Evolutionary conservation across 1,284 basidiomycete genomes (phyloP).

Genomic region (Trametes sp.): DNA sequence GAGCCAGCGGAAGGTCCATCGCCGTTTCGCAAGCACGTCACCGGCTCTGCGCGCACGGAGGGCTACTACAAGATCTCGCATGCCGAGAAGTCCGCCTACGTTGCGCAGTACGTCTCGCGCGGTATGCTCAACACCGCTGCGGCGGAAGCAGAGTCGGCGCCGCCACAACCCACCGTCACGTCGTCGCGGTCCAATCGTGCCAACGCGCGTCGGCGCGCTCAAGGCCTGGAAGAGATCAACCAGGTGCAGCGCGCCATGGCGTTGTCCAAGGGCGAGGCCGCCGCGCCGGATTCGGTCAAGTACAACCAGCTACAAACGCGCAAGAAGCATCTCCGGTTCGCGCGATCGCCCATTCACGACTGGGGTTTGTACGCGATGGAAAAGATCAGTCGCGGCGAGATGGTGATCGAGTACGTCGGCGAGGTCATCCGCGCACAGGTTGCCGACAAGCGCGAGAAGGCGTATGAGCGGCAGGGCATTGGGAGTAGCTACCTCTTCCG

Average conservation of each 20-base stretch:
- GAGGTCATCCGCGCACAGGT: slow-evolving; percentile 96
- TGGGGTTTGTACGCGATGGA: slow-evolving; percentile 98
- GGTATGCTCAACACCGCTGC: slow-evolving; percentile 48
- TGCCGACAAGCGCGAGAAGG: slow-evolving; percentile 96
- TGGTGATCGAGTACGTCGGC: slow-evolving; percentile 99
- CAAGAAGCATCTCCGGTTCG: slow-evolving; percentile 98
- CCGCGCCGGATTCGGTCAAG: slow-evolving; percentile 81
- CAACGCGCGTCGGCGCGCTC: slow-evolving; percentile 90
- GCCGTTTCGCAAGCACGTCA: slow-evolving; percentile 72
- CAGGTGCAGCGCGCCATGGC: slow-evolving; percentile 79
- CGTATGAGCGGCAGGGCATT: slow-evolving; percentile 95
- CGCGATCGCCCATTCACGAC: slow-evolving; percentile 96
- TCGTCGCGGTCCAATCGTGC: slow-evolving; percentile 93
- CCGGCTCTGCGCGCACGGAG: slow-evolving; percentile 90
- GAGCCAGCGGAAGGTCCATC: slow-evolving; percentile 44
- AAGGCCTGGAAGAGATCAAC: slow-evolving; percentile 96
- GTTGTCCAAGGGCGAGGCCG: slow-evolving; percentile 75
- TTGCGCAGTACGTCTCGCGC: slow-evolving; percentile 78
- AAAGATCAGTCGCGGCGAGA: slow-evolving; percentile 92
- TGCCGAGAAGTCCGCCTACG: slow-evolving; percentile 90
- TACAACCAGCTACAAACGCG: slow-evolving; percentile 98
- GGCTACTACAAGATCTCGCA: slow-evolving; percentile 96
- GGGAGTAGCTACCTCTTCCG: slow-evolving; percentile 95
- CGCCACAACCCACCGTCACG: slow-evolving; percentile 62
- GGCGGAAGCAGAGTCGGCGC: slow-evolving; percentile 49